Conservation (phyloP, 805 yeast genomes). For the Sugiyamaella qingdaonensis region DNA sequence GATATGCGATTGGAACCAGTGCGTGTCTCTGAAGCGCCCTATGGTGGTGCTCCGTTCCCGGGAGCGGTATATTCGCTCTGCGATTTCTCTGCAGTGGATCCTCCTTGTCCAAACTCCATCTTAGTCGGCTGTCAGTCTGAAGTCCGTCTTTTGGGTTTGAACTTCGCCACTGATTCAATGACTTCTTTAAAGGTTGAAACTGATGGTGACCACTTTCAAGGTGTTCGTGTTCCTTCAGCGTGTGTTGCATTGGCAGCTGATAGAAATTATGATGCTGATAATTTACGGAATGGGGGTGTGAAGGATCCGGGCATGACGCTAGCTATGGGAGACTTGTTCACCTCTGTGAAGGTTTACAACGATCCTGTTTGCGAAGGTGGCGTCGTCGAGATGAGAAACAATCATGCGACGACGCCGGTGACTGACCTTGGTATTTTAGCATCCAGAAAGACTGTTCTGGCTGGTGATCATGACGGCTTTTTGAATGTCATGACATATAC, state of each 20-base stretch:
- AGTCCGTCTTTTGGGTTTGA: not conserved
- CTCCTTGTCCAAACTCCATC: not conserved
- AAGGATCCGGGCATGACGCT: not conserved
- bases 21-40: not conserved
- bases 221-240: not conserved
- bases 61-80: not conserved
- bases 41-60: not conserved
- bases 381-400: not conserved
- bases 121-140: not conserved
- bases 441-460: not conserved
- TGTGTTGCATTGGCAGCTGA: not conserved
- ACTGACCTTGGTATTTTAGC: not conserved
- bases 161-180: not conserved
- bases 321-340: not conserved
- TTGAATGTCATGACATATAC: not conserved
- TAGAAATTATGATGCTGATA: not conserved
- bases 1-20: not conserved
- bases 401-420: not conserved
- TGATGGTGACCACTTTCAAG: not conserved
- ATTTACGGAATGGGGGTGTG: too few species aligned
- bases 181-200: not conserved
- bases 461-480: not conserved
- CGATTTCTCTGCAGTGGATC: not conserved
- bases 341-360: not conserved
- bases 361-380: not conserved